Conservation (phyloP, 139 green algal genomes). For the Auxenochlorella protothecoides region DNA sequence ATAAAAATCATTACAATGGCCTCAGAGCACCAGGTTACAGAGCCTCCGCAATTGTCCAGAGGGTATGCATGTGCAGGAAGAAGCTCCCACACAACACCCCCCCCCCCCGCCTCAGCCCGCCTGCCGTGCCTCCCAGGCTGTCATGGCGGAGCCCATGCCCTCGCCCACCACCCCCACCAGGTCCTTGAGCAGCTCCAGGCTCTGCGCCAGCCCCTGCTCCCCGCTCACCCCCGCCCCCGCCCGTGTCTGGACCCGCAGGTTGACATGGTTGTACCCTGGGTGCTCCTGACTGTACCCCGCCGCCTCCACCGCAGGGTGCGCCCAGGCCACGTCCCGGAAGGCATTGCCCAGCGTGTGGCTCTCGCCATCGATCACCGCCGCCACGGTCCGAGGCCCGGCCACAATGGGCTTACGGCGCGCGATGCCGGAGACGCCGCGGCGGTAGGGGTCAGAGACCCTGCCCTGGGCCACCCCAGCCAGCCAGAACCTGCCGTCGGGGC, state of each 20-base stretch:
- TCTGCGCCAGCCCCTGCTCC: conserved; percentile 24
- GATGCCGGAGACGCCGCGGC: conserved; percentile 12
- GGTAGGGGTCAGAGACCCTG: conserved; percentile 18
- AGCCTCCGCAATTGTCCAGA: not conserved
- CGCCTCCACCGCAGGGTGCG: conserved; percentile 12
- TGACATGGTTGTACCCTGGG: conserved; percentile 29
- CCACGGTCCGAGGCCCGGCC: conserved; percentile 4
- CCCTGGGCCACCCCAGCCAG: conserved; percentile 29
- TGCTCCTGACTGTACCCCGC: conserved; percentile 26
- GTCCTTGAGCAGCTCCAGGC: conserved; percentile 16
- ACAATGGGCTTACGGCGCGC: conserved; percentile 29
- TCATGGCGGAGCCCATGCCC: conserved; percentile 6
- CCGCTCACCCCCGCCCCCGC: conserved; percentile 3
- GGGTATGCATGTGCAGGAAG: not conserved
- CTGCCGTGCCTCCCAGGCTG: not conserved
- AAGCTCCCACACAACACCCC: not conserved
- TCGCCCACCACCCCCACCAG: conserved; percentile 14
- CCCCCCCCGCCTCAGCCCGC: not conserved
- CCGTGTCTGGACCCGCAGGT: conserved; percentile 21
- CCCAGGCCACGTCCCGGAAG: conserved; percentile 21
- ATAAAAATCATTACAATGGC: not conserved
- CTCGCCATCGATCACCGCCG: conserved; percentile 28
- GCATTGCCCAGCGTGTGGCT: conserved; percentile 22
- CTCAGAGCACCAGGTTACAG: too few relatives aligned
- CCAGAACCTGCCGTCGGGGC: conserved; percentile 28